phyloP scores from a whole-genome alignment of 768 basidiomycete species.

The Russula sp. region DNA sequence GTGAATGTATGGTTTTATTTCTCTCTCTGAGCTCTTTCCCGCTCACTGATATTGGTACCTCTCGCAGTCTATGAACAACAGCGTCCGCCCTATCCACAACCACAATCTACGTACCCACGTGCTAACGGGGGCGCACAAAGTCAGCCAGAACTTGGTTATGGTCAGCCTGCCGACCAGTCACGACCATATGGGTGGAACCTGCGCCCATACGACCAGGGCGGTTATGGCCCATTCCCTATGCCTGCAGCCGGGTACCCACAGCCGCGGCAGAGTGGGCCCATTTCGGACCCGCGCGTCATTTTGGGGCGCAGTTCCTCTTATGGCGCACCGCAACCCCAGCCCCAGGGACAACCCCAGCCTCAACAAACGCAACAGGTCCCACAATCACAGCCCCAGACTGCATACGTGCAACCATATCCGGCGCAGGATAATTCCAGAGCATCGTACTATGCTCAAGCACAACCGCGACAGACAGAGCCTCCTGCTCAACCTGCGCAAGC shows the following conservation, averaged over 20 bases:
- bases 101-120: constrained; percentile 28
- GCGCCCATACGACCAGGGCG: constrained; percentile 39
- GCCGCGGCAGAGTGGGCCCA: constrained; percentile 28
- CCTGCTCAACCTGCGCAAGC: not conserved
- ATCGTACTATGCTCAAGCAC: constrained; percentile 20
- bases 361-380: constrained; percentile 26
- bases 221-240: constrained; percentile 37
- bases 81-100: constrained; percentile 27
- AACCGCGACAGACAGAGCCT: constrained; percentile 17
- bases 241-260: constrained; percentile 30
- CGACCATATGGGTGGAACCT: constrained; percentile 52
- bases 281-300: not conserved
- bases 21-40: constrained; percentile 12
- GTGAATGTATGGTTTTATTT: constrained; percentile 43
- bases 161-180: constrained; percentile 29
- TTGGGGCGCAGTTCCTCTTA: constrained; percentile 8
- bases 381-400: constrained; percentile 28
- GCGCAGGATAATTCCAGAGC: constrained; percentile 24
- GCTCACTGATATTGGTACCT: not conserved
- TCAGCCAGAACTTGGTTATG: constrained; percentile 26
- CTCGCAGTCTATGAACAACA: constrained; percentile 51
- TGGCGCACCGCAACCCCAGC: constrained; percentile 25
- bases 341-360: constrained; percentile 30
- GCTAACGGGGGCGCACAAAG: constrained; percentile 31
- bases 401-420: constrained; percentile 26